Conservation (phyloP, 768 basidiomycete species). For the Lactifluus volemus region DNA sequence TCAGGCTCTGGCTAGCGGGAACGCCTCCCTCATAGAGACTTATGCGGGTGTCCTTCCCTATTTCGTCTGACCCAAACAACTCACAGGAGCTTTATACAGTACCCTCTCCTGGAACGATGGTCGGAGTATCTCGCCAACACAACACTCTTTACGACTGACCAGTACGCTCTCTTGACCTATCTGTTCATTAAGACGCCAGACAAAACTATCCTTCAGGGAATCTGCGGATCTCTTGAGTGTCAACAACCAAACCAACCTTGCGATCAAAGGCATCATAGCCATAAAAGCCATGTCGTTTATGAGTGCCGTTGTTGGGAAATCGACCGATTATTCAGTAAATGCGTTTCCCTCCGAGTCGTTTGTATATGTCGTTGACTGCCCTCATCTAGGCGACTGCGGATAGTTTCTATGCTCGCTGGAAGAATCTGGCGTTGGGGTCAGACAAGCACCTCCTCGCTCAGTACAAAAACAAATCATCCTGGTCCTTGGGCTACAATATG, state of each 20-base stretch:
- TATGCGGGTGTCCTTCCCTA: neutral
- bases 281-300: slow-evolving; percentile 16
- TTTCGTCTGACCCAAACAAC: neutral
- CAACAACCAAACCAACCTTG: slow-evolving; percentile 15
- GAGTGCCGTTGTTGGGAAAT: neutral
- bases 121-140: slow-evolving; percentile 1
- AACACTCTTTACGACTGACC: neutral
- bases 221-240: neutral
- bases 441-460: slow-evolving; percentile 10
- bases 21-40: neutral
- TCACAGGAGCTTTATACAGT: neutral
- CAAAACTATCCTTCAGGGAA: neutral
- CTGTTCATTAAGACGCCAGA: neutral
- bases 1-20: neutral
- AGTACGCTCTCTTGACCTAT: neutral
- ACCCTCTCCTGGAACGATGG: slow-evolving; percentile 6
- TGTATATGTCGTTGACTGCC: neutral
- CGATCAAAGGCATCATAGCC: slow-evolving; percentile 18
- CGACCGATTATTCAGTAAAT: neutral
- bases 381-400: neutral
- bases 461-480: slow-evolving; percentile 8
- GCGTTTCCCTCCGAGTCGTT: neutral
- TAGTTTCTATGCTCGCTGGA: slow-evolving; percentile 4
- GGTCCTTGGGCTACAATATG: slow-evolving; percentile 16
- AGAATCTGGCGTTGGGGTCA: neutral